Evolutionary conservation across 306 rosid genomes (phyloP).

Genomic region (Ziziphus jujuba): DNA sequence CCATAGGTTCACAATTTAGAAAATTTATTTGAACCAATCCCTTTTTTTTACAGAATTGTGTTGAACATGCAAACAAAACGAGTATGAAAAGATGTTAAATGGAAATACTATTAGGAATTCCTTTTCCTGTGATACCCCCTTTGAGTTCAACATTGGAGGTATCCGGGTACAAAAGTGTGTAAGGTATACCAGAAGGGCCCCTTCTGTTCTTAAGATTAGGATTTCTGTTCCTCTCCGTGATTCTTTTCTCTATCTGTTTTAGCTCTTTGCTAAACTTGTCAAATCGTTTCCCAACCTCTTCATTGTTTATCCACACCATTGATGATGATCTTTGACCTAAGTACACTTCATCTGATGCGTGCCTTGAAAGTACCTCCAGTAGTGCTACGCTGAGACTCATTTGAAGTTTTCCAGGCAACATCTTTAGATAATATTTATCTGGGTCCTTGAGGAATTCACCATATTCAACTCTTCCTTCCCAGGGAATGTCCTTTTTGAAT

Average conservation of each 20-base stretch:
- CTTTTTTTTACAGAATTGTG: neutral
- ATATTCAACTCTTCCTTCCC: conserved; percentile 62
- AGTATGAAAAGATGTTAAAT: conserved; percentile 27
- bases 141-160: conserved; percentile 39
- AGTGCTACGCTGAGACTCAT: conserved; percentile 51
- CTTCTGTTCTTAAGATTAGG: conserved; percentile 60
- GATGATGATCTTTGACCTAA: conserved; percentile 51
- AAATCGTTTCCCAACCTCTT: conserved; percentile 40
- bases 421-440: conserved; percentile 48
- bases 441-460: conserved; percentile 67
- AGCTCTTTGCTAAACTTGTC: conserved; percentile 51
- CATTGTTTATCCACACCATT: conserved; percentile 50
- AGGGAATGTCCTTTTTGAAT: conserved; percentile 54
- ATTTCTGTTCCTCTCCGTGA: conserved; percentile 47
- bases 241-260: conserved; percentile 45
- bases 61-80: neutral
- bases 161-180: conserved; percentile 44
- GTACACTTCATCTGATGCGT: conserved; percentile 51
- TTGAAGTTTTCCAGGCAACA: conserved; percentile 56
- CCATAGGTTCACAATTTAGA: neutral
- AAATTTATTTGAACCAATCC: neutral
- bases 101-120: conserved; percentile 61
- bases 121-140: conserved; percentile 43
- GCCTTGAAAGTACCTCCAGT: conserved; percentile 47
- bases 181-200: conserved; percentile 47